Percentiles rank a stretch among this genome's conserved stretches.
These are phyloP conservation scores for Nicotiana rustica DNA, from an alignment of 305 asterid genomes.

Conservation along the genomic window DNA sequence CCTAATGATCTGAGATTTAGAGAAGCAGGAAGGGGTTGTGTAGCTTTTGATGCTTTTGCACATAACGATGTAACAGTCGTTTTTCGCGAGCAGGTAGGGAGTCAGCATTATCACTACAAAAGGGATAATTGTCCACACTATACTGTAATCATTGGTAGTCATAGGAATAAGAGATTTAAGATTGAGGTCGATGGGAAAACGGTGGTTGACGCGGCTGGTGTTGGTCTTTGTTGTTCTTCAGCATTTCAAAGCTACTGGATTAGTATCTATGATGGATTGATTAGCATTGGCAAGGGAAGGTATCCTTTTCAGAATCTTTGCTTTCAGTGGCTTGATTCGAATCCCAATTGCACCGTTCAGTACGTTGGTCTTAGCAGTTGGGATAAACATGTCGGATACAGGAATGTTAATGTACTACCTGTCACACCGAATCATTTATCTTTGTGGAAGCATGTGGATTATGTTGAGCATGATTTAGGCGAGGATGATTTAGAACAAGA, in stretches of 20 bases:
- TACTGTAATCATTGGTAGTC: slow-evolving; percentile 95
- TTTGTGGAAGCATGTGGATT: slow-evolving; percentile 88
- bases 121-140: slow-evolving; percentile 91
- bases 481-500: slow-evolving; percentile 69
- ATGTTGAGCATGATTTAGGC: slow-evolving; percentile 52
- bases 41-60: slow-evolving; percentile 96
- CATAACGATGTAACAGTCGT: slow-evolving; percentile 92
- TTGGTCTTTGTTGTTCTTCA: slow-evolving; percentile 83
- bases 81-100: slow-evolving; percentile 89
- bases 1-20: slow-evolving; percentile 77
- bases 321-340: slow-evolving; percentile 91
- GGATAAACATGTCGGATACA: slow-evolving; percentile 95
- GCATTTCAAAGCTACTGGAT: slow-evolving; percentile 97
- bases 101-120: slow-evolving; percentile 96
- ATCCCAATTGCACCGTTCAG: slow-evolving; percentile 85
- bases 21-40: slow-evolving; percentile 98
- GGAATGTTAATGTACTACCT: slow-evolving; percentile 88
- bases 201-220: slow-evolving; percentile 85
- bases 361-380: slow-evolving; percentile 98
- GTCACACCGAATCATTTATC: slow-evolving; percentile 78
- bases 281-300: slow-evolving; percentile 95
- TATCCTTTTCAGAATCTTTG: slow-evolving; percentile 96
- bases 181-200: slow-evolving; percentile 89
- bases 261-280: slow-evolving; percentile 84
- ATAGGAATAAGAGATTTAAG: slow-evolving; percentile 78